Evolutionary conservation across 148 eudicot species (phyloP).

Genomic region (Silene uniflora): DNA sequence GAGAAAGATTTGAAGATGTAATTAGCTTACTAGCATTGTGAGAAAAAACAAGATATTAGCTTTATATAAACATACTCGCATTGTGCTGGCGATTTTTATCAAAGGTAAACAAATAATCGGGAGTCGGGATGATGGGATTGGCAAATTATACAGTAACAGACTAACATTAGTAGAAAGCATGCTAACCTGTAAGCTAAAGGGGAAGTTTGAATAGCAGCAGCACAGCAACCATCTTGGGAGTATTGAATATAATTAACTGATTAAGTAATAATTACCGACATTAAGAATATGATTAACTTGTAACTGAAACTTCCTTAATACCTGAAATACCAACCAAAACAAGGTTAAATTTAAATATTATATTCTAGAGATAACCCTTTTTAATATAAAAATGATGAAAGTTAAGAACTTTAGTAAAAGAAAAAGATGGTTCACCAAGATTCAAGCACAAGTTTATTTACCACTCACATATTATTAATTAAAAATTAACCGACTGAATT

Average conservation of each 20-base stretch:
- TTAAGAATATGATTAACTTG: not conserved
- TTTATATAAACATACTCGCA: too few species aligned
- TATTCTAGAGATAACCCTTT: not conserved
- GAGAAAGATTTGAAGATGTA: too few species aligned
- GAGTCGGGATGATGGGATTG: not conserved
- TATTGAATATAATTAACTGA: not conserved
- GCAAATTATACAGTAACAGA: not conserved
- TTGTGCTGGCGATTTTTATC: too few species aligned
- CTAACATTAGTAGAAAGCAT: constrained; percentile 9
- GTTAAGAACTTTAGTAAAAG: constrained; percentile 5
- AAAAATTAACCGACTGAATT: not conserved
- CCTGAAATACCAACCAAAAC: not conserved
- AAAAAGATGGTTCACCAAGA: not conserved
- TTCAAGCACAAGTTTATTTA: constrained; percentile 12
- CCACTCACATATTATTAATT: not conserved
- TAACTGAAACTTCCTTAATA: not conserved
- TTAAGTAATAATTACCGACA: not conserved
- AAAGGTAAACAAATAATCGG: not conserved
- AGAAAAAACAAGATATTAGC: too few species aligned
- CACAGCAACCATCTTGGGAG: constrained; percentile 7
- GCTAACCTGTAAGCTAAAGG: constrained; percentile 9
- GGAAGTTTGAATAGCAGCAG: not conserved
- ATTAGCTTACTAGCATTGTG: too few species aligned
- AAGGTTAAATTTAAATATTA: not conserved
- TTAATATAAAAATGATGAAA: not conserved